Base-by-base conservation (phyloP, 2,329 filamentous ascomycete species). In the Phaeosphaeriaceae sp. region DNA sequence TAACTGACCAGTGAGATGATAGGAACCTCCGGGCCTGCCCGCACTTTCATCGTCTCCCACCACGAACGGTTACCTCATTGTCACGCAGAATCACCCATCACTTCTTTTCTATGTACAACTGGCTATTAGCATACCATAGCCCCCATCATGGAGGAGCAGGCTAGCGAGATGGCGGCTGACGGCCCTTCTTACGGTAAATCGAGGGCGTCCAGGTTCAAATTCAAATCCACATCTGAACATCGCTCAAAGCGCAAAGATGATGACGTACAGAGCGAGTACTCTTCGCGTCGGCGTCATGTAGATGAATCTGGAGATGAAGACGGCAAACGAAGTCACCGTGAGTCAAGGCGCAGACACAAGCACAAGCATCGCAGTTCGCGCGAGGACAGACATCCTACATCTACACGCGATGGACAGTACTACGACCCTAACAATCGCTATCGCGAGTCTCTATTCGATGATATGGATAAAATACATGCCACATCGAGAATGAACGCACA, bases 401-500 rank as follows among this genome's bases (percentile, higher is more conserved):
- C 64, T 17, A 58, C 60, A 7, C 50, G 58, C 18, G 64, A 65
- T 33, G 70, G 68, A 41, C 58, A 60, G 17, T 72, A 72, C 59
- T 61, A 66, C 45, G 58, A 71, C 45, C 63, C 68, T 1, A 55
- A 67, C 26, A 50, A 65, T 38, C 55, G 66, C 17, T 48, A 67
- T 46, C 70, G 68, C 48, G 64, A 73, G 50, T 68, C 70, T 5
- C 37, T 70, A n/a, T 67, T 59, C 48, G 64, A 71, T 38, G 58
- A 56, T 7, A 38, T 68, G 20, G 51, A 61, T n/a, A 63, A 53
- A 40, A 60, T 76, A 37, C 68, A 74, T 36, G 70, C 71, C 6
- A 51, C 16, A 51, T 68, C 61, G 13, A 47, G 30, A 11, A 18
- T 50, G 7, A 58, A 88, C 60, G 81, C 90, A 0, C 87, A 91